Evolutionary conservation across 108 stramenopile genomes (phyloP), one percentile per base, ranked within the genome.

Genomic region (Skeletonema potamos): DNA sequence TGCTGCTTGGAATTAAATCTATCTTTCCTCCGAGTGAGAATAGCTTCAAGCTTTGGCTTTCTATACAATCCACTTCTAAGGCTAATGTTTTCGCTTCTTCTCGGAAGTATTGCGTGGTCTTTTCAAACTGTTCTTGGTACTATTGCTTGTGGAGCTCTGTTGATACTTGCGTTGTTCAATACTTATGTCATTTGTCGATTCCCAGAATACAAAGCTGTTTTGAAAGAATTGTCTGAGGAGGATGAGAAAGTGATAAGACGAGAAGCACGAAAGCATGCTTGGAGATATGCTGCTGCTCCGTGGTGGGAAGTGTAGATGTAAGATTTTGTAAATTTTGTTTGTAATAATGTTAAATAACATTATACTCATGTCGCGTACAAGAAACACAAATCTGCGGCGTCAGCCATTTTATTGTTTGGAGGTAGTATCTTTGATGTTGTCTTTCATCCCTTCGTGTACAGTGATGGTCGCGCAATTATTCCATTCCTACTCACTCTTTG

Each of bases 31-130:
- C 62, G 79, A 29, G 59, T 37, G 13, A 79, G 87, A 59, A 91
- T 95, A 66, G 91, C 93, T 9, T 85, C 86, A 15, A 95, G 92
- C 71, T 95, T 92, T 73, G 93, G 93, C 28, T 94, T 95, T 66
- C 62, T 95, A 34, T 95, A 89, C 86, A 82, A 81, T 62, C 84
- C 89, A 1, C 18, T 85, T 8, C 83, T 89, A 68, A 61, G 93
- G 30, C 87, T 95, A 22, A 24, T 92, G 20, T 95, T 91, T 76
- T 95, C 91, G 63, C 24, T 92, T 59, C 76, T 94, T 9, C 43
- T 94, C 75, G 89, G 74, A 6, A 85, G 78, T 36, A 77, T 92
- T 6, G 74, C 82, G 22, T 95, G 77, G 81, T 72, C 85, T 27
- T 95, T 82, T 69, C 83, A 85, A 13, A 70, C 70, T 0, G 1